These are phyloP conservation scores for Styphnolobium japonicum DNA, from an alignment of 306 rosid species.

Conservation along the genomic window DNA sequence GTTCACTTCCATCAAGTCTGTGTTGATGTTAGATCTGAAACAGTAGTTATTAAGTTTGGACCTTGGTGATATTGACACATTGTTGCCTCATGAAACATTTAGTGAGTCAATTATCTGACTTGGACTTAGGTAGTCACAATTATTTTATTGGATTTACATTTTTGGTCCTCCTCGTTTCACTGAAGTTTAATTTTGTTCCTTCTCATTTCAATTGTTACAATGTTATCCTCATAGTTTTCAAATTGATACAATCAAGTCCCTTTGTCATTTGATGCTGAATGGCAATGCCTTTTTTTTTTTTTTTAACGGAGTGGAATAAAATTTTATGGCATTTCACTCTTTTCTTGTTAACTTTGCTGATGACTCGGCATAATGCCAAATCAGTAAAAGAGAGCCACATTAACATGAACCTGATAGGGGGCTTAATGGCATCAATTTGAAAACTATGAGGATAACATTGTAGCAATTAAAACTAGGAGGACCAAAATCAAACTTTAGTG, in stretches of 20 bases:
- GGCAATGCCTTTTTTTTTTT: background rate
- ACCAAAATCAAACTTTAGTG: background rate
- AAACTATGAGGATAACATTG: background rate
- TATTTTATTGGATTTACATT: background rate
- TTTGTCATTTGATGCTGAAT: background rate
- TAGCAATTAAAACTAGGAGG: background rate
- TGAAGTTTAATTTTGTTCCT: background rate
- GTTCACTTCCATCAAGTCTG: background rate
- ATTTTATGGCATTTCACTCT: background rate
- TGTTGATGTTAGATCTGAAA: slow-evolving; percentile 2
- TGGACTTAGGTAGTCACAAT: background rate
- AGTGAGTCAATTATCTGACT: background rate
- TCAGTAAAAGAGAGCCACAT: background rate
- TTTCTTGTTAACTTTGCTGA: background rate
- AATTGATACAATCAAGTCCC: background rate
- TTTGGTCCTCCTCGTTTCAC: background rate
- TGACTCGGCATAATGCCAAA: background rate
- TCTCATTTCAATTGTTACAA: background rate
- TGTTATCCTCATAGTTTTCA: background rate
- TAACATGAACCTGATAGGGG: background rate
- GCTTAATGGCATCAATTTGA: background rate
- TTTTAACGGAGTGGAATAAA: background rate
- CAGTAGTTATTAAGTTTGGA: background rate
- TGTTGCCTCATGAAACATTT: background rate
- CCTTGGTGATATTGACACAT: background rate